Conservation (phyloP, 1,139 yeast genomes). For the Taiozyma sp. region DNA sequence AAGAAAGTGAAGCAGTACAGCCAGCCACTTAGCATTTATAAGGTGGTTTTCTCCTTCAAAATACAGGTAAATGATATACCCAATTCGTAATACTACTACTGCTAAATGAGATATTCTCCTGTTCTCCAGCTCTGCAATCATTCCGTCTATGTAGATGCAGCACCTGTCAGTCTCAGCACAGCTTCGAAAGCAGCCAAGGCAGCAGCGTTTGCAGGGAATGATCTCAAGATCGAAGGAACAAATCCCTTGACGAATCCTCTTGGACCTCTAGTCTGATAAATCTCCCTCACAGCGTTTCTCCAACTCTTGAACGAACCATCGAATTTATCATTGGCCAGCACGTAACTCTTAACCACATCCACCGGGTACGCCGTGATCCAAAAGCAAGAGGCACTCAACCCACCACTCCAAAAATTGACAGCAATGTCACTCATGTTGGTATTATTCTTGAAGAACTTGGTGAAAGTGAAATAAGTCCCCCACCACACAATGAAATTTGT, state of each 20-base stretch:
- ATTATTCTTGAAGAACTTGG: constrained; percentile 58
- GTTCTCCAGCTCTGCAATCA: no score
- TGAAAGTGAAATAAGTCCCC: constrained; percentile 84
- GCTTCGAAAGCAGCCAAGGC: constrained; percentile 90
- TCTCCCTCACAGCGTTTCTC: constrained; percentile 65
- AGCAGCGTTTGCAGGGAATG: constrained; percentile 91
- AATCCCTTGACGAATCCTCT: constrained; percentile 76
- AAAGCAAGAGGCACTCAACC: constrained; percentile 69
- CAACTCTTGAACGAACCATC: constrained; percentile 68
- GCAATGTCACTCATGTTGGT: constrained; percentile 62
- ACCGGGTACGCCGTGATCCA: constrained; percentile 91
- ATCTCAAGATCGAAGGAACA: constrained; percentile 65
- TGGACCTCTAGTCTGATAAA: constrained; percentile 57
- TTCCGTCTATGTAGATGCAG: constrained; percentile 9
- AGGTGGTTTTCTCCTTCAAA: no score
- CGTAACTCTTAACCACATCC: constrained; percentile 83
- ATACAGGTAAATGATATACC: no score
- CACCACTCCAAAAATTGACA: constrained; percentile 89
- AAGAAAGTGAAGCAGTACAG: background rate
- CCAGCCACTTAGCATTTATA: no score
- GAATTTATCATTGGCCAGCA: constrained; percentile 73
- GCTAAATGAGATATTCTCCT: no score
- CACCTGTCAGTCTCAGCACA: constrained; percentile 49
- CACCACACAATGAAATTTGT: constrained; percentile 90
- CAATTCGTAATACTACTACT: no score